Conservation (phyloP, 202 grass and related monocot species). For the Brachypodium distachyon region DNA sequence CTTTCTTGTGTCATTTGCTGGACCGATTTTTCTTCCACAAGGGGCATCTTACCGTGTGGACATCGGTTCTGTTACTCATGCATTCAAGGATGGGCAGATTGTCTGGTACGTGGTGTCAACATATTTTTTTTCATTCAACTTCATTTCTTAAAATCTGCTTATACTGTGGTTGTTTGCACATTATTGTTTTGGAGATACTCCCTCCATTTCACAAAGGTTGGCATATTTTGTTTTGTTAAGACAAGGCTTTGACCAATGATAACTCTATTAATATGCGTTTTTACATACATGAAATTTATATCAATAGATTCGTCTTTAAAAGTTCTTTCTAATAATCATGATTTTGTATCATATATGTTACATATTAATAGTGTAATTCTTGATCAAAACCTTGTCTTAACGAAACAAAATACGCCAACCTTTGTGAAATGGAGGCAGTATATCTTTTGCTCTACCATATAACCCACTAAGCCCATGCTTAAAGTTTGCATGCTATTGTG, state of each 20-base stretch:
- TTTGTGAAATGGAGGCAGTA: too few relatives aligned
- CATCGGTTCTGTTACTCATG: conserved; percentile 93
- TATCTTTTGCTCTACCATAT: not conserved
- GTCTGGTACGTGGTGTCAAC: conserved; percentile 40
- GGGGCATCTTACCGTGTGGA: conserved; percentile 89
- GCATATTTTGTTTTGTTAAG: too few relatives aligned
- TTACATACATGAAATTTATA: too few relatives aligned
- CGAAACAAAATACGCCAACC: too few relatives aligned
- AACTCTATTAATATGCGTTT: too few relatives aligned
- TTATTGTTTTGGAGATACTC: not conserved
- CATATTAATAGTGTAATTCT: too few relatives aligned
- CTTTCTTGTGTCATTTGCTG: conserved; percentile 94
- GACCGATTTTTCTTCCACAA: conserved; percentile 76
- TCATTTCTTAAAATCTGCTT: not conserved
- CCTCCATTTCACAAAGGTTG: too few relatives aligned
- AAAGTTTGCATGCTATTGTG: not conserved
- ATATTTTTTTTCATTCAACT: conserved; percentile 2
- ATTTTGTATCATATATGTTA: too few relatives aligned
- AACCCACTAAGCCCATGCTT: not conserved
- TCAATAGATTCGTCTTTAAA: too few relatives aligned
- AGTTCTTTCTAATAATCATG: too few relatives aligned
- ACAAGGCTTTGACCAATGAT: too few relatives aligned
- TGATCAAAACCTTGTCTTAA: too few relatives aligned
- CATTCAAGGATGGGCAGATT: conserved; percentile 78
- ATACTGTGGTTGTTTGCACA: not conserved